phyloP scores from a whole-genome alignment of 169 alveolate genomes.

The Eimeria tenella region DNA sequence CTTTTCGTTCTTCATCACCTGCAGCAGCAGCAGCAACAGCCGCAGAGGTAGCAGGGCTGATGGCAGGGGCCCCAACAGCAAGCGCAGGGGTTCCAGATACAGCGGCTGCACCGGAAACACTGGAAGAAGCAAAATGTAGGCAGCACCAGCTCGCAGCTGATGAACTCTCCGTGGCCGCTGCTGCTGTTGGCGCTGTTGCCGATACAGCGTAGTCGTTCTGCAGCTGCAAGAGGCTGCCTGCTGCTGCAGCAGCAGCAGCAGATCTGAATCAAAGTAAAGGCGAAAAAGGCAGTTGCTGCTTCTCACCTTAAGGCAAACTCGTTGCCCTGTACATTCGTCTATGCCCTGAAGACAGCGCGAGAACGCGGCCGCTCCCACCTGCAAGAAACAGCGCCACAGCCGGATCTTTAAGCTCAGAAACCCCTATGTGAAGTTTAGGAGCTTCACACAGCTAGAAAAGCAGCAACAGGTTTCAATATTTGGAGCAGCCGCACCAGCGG shows the following conservation, averaged over 20 bases:
- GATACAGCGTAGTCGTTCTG: background rate
- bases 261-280: background rate
- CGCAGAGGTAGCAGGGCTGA: background rate
- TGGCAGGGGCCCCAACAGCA: background rate
- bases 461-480: no score
- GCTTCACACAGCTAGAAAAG: no score
- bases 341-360: constrained; percentile 73
- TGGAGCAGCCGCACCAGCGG: background rate
- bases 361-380: constrained; percentile 75
- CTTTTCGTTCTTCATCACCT: constrained; percentile 96
- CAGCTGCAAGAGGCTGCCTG: background rate
- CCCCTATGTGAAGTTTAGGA: background rate
- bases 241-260: background rate
- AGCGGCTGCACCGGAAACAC: background rate
- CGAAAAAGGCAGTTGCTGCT: background rate
- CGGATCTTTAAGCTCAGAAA: background rate
- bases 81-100: background rate
- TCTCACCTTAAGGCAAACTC: constrained; percentile 73
- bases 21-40: constrained; percentile 81
- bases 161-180: background rate
- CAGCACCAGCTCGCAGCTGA: no score
- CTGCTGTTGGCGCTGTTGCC: constrained; percentile 1
- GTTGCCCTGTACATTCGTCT: constrained; percentile 45
- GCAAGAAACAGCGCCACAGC: background rate
- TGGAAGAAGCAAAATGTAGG: no score